Base-by-base conservation (phyloP, 2,329 filamentous ascomycete genomes). In the Pyricularia sp. region DNA sequence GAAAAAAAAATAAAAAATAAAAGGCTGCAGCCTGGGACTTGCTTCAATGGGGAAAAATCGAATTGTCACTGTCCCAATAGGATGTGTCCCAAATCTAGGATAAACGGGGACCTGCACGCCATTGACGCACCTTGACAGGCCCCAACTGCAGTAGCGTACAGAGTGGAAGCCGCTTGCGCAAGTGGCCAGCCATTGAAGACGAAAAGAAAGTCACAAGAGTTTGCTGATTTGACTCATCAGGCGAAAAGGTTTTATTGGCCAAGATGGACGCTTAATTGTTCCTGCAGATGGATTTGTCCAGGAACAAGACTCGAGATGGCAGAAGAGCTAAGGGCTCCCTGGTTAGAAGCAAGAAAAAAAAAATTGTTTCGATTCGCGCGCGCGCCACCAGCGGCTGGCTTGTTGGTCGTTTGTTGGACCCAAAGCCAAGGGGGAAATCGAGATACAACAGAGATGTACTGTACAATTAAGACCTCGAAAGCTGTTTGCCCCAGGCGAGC, bases 71-170 rank as follows among this genome's bases (percentile, higher is more conserved):
- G 12, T 4, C 25, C 59, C 26, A 28, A 63, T 63, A 17, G 59
- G 25, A 63, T 17, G 25, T 26, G 25, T 26, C 59, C 58, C 59
- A 12, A 17, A 23, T 26, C 58, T 26, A 61, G 23, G 58, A 61
- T n/a, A 61, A 26, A 61, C 58, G 25, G 58, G 58, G 58, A 63
- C 59, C 59, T 63, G 59, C 59, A 63, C 59, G 59, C 59, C 59
- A 30, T 63, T 63, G 59, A 63, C 59, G 59, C 59, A 63, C 59
- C 59, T 63, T 28, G 25, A 63, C 25, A 28, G 59, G 25, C 59
- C 59, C 58, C 59, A 17, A 63, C 10, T 63, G 59, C 59, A 63
- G 59, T 63, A 63, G 59, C 59, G 59, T 30, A 63, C 59, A 63
- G 5, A 30, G 25, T 63, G 59, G 59, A 23, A 63, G 59, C 59